Evolutionary conservation across 495 filamentous ascomycete species (phyloP), one percentile per base, ranked within the genome.

Genomic region (Talaromyces thailandensis): DNA sequence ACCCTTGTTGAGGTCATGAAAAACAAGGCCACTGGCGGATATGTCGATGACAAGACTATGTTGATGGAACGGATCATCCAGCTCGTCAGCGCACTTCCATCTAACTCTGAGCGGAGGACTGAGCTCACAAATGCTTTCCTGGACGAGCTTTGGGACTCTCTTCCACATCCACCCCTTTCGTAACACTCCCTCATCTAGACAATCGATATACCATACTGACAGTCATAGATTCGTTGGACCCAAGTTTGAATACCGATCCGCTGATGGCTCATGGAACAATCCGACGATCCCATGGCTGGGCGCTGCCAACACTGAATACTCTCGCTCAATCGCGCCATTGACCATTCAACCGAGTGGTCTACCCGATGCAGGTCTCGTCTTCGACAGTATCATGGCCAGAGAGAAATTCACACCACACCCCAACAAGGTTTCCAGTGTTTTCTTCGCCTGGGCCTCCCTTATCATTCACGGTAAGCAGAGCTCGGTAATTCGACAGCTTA

Each of bases 41-140:
- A 84, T 23, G 65, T 75, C 0, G 85, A 91, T 64, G 90, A 94
- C 71, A 93, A 92, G 77, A 91, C 87, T 21, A 86, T 87, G 76
- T 73, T 88, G 62, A 91, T 92, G 88, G 89, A 93, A 68, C 79
- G 79, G n/a, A 78, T 88, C 57, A 90, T 91, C 67, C 86, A 90
- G 80, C 81, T 93, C 50, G 89, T 91, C 24, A 79, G 84, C 56
- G 81, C 80, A 60, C 76, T 91, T 48, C 87, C 87, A 6, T 69
- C 77, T 35, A 69, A 81, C 63, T 91, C 88, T 7, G 86, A 85
- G 68, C 79, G 77, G 62, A 76, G 88, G 8, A 71, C 68, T 11
- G 83, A 89, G 64, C 76, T 93, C 59, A 92, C 86, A 26, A 87
- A 88, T 65, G 70, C 72, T 23, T 90, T 93, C 72, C 71, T 93